Evolutionary conservation across 2,329 filamentous ascomycete genomes (phyloP), one percentile per base, ranked within the genome.

Genomic region (Pyrenophora tritici-repentis): DNA sequence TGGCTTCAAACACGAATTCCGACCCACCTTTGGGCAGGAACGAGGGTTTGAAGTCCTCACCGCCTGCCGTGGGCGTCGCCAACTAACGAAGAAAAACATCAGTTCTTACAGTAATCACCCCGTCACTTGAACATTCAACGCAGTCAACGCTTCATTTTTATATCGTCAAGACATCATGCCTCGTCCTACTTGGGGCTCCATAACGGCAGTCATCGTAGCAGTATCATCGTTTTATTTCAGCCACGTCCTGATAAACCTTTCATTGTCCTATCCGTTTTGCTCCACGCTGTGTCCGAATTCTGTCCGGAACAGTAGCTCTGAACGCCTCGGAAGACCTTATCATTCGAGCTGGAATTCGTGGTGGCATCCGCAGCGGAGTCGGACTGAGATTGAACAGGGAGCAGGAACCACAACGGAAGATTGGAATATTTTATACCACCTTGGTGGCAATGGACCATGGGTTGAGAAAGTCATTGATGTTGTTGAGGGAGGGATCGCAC

Each of bases 381-480:
- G 47, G 17, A 29, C 37, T 12, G 44, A 56, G 40, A 48, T 42
- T 24, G 51, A 55, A 22, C 53, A 65, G 36, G 61, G 65, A 14
- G 71, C 67, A 14, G 68, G 71, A 6, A 39, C 55, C 6, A 56
- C 61, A 12, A 67, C 62, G 3, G 61, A 63, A 18, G 71, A 70
- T 50, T 82, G 80, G 79, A 78, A 81, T 58, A 67, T 82, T 20
- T 64, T 81, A 24, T 76, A 82, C 55, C 79, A 84, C 59, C 68
- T 83, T 4, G 81, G 81, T 4, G 81, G 82, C 2, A 80, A 81
- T 62, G 78, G 81, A 0, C 81, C 81, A 2, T 84, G 81, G 81
- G 75, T 83, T 32, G 76, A 80, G 42, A 82, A 81, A 56, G 55
- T 70, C 1, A 66, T 74, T 34, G 75, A 76, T 32, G 62, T 76